Percentiles rank a stretch among this genome's conserved stretches.
phyloP scores from a whole-genome alignment of 2,329 filamentous ascomycete genomes.

The Colletotrichum karsti region DNA sequence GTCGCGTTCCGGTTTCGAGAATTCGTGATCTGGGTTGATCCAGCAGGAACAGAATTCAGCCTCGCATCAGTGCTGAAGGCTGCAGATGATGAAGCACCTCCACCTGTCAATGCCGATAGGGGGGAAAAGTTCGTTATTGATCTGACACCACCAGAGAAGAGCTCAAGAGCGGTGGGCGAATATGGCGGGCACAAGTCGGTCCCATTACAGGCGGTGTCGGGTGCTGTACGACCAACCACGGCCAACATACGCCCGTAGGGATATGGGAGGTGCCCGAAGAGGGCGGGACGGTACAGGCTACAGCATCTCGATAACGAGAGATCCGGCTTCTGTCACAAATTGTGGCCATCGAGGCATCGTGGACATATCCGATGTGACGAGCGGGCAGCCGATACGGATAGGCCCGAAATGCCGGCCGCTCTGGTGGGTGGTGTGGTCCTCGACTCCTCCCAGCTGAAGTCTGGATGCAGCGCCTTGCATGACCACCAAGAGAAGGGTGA shows the following conservation, averaged over 20 bases:
- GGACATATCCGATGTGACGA: background rate
- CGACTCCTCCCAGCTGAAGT: background rate
- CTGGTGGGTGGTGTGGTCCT: background rate
- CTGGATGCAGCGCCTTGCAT: background rate
- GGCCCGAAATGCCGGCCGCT: background rate
- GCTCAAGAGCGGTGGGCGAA: conserved; percentile 8
- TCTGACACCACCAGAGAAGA: background rate
- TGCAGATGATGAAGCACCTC: background rate
- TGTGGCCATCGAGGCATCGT: conserved; percentile 2
- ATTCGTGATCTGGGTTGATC: background rate
- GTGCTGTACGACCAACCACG: background rate
- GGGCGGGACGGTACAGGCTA: background rate
- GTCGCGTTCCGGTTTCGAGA: background rate
- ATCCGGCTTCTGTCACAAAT: conserved; percentile 18
- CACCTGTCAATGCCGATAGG: too few relatives aligned
- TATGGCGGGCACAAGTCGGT: background rate
- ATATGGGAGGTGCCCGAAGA: background rate
- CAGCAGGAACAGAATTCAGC: background rate
- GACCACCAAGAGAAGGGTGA: background rate
- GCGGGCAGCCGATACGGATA: background rate
- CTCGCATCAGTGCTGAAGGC: background rate
- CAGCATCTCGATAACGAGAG: conserved; percentile 15
- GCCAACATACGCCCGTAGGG: background rate
- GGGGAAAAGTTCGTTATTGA: background rate
- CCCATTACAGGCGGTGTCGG: background rate